A percentile compares a stretch with the other conserved stretches of the same genome.
Evolutionary conservation across 371 early-diverging fungal genomes (phyloP).

Genomic region (Syncephalastrum sp.): DNA sequence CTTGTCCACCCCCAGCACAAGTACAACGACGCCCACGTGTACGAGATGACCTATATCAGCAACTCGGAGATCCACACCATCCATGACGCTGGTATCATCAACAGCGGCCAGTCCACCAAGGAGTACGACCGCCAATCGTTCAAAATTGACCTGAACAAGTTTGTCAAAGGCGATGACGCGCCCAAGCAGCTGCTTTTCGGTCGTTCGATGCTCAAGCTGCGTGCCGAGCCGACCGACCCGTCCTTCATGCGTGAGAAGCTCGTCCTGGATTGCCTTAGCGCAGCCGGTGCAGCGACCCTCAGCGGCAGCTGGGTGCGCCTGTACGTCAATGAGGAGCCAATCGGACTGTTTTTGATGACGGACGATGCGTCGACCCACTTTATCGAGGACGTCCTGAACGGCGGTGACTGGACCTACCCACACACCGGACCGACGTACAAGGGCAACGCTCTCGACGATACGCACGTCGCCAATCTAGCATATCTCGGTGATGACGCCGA

Average conservation of each 20-base stretch:
- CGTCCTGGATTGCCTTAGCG: slow-evolving; percentile 44
- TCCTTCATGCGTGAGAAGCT: slow-evolving; percentile 53
- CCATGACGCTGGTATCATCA: slow-evolving; percentile 39
- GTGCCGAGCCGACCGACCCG: slow-evolving; percentile 55
- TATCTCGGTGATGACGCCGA: slow-evolving; percentile 42
- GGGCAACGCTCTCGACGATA: slow-evolving; percentile 33
- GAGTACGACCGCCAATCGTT: slow-evolving; percentile 55
- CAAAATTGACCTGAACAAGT: slow-evolving; percentile 44
- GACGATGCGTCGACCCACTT: slow-evolving; percentile 54
- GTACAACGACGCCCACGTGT: slow-evolving; percentile 24
- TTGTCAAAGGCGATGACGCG: slow-evolving; percentile 11
- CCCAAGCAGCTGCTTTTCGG: slow-evolving; percentile 32
- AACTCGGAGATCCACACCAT: slow-evolving; percentile 43
- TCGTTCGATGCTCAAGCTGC: slow-evolving; percentile 50
- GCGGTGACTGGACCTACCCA: slow-evolving; percentile 28
- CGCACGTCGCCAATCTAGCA: slow-evolving; percentile 32
- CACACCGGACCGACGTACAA: slow-evolving; percentile 40
- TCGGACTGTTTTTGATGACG: slow-evolving; percentile 52
- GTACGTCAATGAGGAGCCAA: slow-evolving; percentile 47
- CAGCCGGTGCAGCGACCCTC: slow-evolving; percentile 52
- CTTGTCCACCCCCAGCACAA: slow-evolving; percentile 29
- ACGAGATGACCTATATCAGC: slow-evolving; percentile 46
- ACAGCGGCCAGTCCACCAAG: slow-evolving; percentile 52
- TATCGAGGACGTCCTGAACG: slow-evolving; percentile 37
- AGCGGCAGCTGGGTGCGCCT: slow-evolving; percentile 53